phyloP scores from a whole-genome alignment of 176 grass and related monocot species.

The Oropetium thomaeum region DNA sequence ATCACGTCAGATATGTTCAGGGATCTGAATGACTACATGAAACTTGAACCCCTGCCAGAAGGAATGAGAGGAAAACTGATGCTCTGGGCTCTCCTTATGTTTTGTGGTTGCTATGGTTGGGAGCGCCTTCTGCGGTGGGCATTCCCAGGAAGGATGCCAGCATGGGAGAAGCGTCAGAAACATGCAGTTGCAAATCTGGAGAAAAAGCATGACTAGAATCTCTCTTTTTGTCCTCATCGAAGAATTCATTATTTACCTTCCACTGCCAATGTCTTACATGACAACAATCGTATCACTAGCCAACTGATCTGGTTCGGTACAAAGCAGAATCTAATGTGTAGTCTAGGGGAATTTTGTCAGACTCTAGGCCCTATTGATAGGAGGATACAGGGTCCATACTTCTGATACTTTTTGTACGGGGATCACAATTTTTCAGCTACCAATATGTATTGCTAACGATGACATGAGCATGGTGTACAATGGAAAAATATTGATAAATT shows the following conservation, averaged over 20 bases:
- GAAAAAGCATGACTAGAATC: slow-evolving; percentile 65
- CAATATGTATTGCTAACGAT: slow-evolving; percentile 26
- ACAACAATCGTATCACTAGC: slow-evolving; percentile 22
- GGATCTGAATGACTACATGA: slow-evolving; percentile 85
- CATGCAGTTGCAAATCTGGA: slow-evolving; percentile 56
- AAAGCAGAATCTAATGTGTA: slow-evolving; percentile 40
- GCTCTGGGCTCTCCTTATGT: slow-evolving; percentile 89
- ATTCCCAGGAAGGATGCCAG: slow-evolving; percentile 87
- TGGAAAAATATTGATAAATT: neutral
- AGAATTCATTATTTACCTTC: slow-evolving; percentile 24
- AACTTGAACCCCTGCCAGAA: slow-evolving; percentile 73
- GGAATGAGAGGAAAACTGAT: slow-evolving; percentile 85
- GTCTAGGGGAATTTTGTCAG: slow-evolving; percentile 53
- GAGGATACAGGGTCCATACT: slow-evolving; percentile 26
- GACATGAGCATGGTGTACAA: slow-evolving; percentile 9
- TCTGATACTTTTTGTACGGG: slow-evolving; percentile 6
- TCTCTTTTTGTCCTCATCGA: slow-evolving; percentile 9
- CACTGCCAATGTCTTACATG: slow-evolving; percentile 13
- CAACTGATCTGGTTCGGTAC: slow-evolving; percentile 30
- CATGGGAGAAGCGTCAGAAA: slow-evolving; percentile 83
- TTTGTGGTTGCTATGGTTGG: slow-evolving; percentile 87
- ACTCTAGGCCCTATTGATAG: slow-evolving; percentile 25
- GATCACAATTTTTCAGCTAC: neutral
- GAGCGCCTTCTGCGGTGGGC: slow-evolving; percentile 80
- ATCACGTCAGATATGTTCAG: slow-evolving; percentile 96